Base-by-base conservation (phyloP, 495 filamentous ascomycete species). In the Talaromyces trachyspermus region DNA sequence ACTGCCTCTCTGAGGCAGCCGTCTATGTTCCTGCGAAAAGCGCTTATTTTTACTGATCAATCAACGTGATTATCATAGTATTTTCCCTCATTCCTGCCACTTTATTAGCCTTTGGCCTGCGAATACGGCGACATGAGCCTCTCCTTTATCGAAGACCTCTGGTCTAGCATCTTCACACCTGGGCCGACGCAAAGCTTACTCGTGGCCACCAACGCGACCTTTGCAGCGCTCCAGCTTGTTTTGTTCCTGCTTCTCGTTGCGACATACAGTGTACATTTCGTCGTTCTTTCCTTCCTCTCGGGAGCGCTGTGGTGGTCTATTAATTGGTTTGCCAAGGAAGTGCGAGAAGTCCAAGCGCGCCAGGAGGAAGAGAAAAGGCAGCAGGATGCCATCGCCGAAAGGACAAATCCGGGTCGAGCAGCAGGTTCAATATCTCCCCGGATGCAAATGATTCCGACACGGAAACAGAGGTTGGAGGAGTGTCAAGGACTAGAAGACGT, bases 271-370 rank as follows among this genome's bases (percentile, higher is more conserved):
- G 71, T 91, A 22, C 92, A 98, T 70, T 97, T 97, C 55, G 54
- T 87, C 43, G 72, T 87, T 42, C 74, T 98, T 5, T 92, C 86
- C 5, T 59, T 79, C 39, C 69, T 98, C 7, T 86, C 79, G 30
- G 89, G 66, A 1, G 85, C 86, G 0, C 75, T 98, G 19, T 98
- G 92, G 92, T 85, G 76, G 64, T 78, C 82, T 17, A 95, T 98
- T 65, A 95, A 95, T 68, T 98, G 92, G 92, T 98, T 98, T 58
- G 88, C 89, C 32, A 61, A 63, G 18, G 92, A 98, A 71, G 70
- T 98, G 26, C 73, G 71, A 43, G 66, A 67, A 8, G 81, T 81
- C 33, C 81, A 86, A 56, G 69, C 63, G 17, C 71, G 72, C 45
- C 78, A 89, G 59, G 80, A 82, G 52, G 63, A 70, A 64, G 59